Evolutionary conservation across 202 grass and related monocot genomes (phyloP).

Genomic region (Elaeis oleifera): DNA sequence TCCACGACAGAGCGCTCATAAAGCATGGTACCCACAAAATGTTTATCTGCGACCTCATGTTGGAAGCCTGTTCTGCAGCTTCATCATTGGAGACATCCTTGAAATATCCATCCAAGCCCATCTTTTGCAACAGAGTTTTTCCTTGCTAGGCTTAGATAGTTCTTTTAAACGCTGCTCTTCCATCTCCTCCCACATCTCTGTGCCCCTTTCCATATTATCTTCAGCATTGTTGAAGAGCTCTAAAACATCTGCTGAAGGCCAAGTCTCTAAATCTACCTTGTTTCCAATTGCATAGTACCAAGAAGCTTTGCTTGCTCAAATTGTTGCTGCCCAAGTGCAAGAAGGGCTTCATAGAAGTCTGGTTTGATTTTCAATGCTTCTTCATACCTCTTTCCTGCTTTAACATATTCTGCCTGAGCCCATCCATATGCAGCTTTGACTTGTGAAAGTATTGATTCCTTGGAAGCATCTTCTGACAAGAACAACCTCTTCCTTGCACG

Average conservation of each 20-base stretch:
- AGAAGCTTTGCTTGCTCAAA: conserved; percentile 82
- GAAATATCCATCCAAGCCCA: conserved; percentile 39
- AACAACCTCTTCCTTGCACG: conserved; percentile 58
- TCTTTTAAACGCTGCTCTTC: conserved; percentile 51
- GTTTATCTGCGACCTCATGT: conserved; percentile 67
- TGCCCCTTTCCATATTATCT: conserved; percentile 76
- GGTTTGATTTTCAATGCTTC: conserved; percentile 57
- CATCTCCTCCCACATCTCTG: conserved; percentile 62
- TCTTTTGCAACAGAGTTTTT: conserved; percentile 32
- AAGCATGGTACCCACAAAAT: conserved; percentile 80
- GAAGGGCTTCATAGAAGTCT: conserved; percentile 65
- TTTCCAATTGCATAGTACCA: conserved; percentile 66
- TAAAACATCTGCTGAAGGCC: conserved; percentile 45
- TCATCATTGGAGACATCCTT: conserved; percentile 50
- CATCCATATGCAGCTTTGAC: conserved; percentile 54
- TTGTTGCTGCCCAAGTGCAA: conserved; percentile 68
- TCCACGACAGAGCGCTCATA: conserved; percentile 76
- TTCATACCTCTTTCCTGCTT: conserved; percentile 57
- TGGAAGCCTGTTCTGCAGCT: conserved; percentile 61
- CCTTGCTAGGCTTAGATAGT: conserved; percentile 45
- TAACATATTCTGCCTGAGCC: conserved; percentile 54
- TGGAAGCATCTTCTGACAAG: conserved; percentile 46
- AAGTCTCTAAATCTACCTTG: conserved; percentile 21
- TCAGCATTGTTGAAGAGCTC: conserved; percentile 67
- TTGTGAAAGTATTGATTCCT: conserved; percentile 43